phyloP scores from a whole-genome alignment of 345 rosid species.

The Brassica juncea region DNA sequence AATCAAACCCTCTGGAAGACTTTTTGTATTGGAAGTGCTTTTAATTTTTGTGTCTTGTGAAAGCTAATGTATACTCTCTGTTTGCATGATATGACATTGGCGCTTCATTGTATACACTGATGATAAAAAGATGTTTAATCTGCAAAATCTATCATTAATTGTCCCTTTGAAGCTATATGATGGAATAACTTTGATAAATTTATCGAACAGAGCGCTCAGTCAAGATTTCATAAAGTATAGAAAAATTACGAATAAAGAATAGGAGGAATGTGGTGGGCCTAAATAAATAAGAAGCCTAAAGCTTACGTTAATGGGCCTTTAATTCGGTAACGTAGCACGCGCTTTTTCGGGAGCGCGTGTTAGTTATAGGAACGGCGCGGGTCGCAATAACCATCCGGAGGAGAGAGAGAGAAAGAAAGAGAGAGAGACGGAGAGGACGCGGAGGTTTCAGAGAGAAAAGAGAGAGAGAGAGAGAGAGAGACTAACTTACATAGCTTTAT shows the following conservation, averaged over 20 bases:
- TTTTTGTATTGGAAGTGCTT: constrained; percentile 14
- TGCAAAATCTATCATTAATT: background rate
- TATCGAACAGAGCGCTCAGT: background rate
- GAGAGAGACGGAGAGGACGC: constrained; percentile 27
- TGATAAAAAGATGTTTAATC: background rate
- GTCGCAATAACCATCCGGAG: constrained; percentile 42
- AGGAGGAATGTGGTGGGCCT: background rate
- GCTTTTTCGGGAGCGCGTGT: constrained; percentile 41
- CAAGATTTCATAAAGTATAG: background rate
- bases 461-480: constrained; percentile 25
- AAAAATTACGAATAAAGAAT: background rate
- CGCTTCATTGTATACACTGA: constrained; percentile 26
- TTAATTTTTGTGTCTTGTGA: background rate
- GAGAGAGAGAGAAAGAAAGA: constrained; percentile 35
- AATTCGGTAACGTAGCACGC: constrained; percentile 38
- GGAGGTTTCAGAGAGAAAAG: background rate
- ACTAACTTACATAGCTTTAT: background rate
- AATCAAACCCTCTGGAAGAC: background rate
- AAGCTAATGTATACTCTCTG: background rate
- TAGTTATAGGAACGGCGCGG: constrained; percentile 22
- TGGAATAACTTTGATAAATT: background rate
- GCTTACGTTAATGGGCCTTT: constrained; percentile 9
- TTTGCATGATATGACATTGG: constrained; percentile 24
- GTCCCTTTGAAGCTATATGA: background rate
- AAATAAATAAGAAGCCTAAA: constrained; percentile 6